phyloP scores from a whole-genome alignment of 768 basidiomycete species.

The Daedaleopsis nitida region DNA sequence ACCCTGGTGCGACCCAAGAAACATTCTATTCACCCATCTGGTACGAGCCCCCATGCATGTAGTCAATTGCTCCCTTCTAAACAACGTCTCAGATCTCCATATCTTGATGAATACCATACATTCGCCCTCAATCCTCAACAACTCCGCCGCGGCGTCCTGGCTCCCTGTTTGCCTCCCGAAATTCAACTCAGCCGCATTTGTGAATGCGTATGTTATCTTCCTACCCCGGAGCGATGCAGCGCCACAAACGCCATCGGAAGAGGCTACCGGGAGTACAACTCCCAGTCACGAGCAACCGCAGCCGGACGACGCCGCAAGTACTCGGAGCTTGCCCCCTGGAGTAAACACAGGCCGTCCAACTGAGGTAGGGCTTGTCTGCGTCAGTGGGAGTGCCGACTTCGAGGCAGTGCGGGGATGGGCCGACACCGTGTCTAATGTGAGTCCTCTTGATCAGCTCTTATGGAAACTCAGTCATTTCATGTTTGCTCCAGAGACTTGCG shows the following conservation, averaged over 20 bases:
- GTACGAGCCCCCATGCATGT: slow-evolving; percentile 38
- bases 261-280: not conserved
- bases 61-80: not conserved
- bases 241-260: not conserved
- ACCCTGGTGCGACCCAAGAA: slow-evolving; percentile 89
- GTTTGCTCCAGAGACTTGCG: slow-evolving; percentile 56
- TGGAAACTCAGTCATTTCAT: not conserved
- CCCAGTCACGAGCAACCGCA: not conserved
- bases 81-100: slow-evolving; percentile 68
- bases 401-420: slow-evolving; percentile 82
- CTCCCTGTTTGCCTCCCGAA: slow-evolving; percentile 95
- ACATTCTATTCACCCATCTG: slow-evolving; percentile 94
- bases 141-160: slow-evolving; percentile 85
- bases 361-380: slow-evolving; percentile 65
- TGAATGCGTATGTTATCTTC: slow-evolving; percentile 88
- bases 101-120: slow-evolving; percentile 90
- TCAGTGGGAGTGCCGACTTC: slow-evolving; percentile 83
- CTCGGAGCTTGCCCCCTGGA: slow-evolving; percentile 17
- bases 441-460: slow-evolving; percentile 14
- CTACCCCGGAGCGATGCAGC: slow-evolving; percentile 37
- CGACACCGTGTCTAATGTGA: slow-evolving; percentile 61
- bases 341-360: slow-evolving; percentile 1
- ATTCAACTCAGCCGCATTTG: slow-evolving; percentile 86
- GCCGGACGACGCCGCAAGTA: slow-evolving; percentile 7
- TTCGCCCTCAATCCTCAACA: slow-evolving; percentile 76